A percentile compares a stretch with the other conserved stretches of the same genome.
Evolutionary conservation across 352 stramenopile genomes (phyloP).

Genomic region (Phytopythium litorale): DNA sequence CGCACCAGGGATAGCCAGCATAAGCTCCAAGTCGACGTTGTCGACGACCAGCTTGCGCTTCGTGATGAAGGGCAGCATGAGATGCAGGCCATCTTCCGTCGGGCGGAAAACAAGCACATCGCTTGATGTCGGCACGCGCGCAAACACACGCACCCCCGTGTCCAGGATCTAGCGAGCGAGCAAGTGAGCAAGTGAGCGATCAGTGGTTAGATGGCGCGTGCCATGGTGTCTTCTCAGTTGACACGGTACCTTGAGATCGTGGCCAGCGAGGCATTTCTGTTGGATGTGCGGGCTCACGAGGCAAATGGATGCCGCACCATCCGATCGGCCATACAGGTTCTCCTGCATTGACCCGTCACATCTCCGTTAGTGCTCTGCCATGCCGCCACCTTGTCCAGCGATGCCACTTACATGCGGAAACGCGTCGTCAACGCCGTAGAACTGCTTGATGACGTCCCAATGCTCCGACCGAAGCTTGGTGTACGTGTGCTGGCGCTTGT

Average conservation of each 20-base stretch:
- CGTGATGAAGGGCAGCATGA: constrained; percentile 76
- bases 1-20: constrained; percentile 17
- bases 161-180: constrained; percentile 62
- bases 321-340: constrained; percentile 59
- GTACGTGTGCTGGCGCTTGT: constrained; percentile 40
- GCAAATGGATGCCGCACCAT: constrained; percentile 59
- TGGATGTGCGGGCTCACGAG: constrained; percentile 55
- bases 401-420: constrained; percentile 35
- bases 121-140: constrained; percentile 43
- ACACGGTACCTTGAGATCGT: constrained; percentile 30
- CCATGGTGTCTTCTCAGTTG: not conserved
- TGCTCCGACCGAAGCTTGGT: constrained; percentile 41
- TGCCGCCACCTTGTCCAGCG: too few species aligned
- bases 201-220: not conserved
- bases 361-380: too few species aligned
- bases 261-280: constrained; percentile 48
- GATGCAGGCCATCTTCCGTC: constrained; percentile 71
- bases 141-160: constrained; percentile 86
- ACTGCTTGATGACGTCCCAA: constrained; percentile 54
- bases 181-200: not conserved
- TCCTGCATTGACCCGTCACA: constrained; percentile 16
- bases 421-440: constrained; percentile 62
- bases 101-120: constrained; percentile 63
- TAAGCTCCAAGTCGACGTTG: constrained; percentile 15
- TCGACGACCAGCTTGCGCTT: constrained; percentile 45